A percentile compares a stretch with the other conserved stretches of the same genome.
Conservation (phyloP, 2,329 filamentous ascomycete species). For the Phoma sp. region DNA sequence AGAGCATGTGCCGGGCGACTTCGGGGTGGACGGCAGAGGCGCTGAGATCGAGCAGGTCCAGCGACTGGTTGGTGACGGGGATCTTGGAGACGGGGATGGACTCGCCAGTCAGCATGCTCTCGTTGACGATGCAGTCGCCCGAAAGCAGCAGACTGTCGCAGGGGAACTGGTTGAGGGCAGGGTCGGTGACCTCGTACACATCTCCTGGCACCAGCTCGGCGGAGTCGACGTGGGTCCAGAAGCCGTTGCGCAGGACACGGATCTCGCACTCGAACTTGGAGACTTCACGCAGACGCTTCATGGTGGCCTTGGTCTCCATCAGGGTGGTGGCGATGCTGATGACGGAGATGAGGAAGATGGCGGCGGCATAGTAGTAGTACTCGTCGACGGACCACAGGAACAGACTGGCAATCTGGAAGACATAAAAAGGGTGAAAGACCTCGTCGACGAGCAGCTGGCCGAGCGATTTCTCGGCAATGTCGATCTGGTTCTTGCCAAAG, state of each 20-base stretch:
- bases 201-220: slow-evolving; percentile 92
- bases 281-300: slow-evolving; percentile 87
- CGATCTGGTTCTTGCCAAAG: slow-evolving; percentile 89
- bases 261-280: slow-evolving; percentile 96
- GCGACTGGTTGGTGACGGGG: slow-evolving; percentile 79
- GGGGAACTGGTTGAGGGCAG: slow-evolving; percentile 83
- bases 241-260: slow-evolving; percentile 89
- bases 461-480: slow-evolving; percentile 88
- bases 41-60: slow-evolving; percentile 77
- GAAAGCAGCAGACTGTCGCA: slow-evolving; percentile 90
- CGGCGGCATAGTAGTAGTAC: slow-evolving; percentile 96
- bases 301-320: slow-evolving; percentile 89
- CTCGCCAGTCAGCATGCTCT: slow-evolving; percentile 98
- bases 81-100: slow-evolving; percentile 95
- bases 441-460: slow-evolving; percentile 88
- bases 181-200: slow-evolving; percentile 96
- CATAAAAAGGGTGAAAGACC: slow-evolving; percentile 96
- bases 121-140: slow-evolving; percentile 97
- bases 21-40: slow-evolving; percentile 84
- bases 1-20: slow-evolving; percentile 87
- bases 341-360: slow-evolving; percentile 93
- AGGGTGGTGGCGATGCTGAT: slow-evolving; percentile 90
- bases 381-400: slow-evolving; percentile 93
- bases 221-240: slow-evolving; percentile 90
- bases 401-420: slow-evolving; percentile 95